Evolutionary conservation across 2,329 filamentous ascomycete genomes (phyloP).

Genomic region (Colletotrichum australisinense): DNA sequence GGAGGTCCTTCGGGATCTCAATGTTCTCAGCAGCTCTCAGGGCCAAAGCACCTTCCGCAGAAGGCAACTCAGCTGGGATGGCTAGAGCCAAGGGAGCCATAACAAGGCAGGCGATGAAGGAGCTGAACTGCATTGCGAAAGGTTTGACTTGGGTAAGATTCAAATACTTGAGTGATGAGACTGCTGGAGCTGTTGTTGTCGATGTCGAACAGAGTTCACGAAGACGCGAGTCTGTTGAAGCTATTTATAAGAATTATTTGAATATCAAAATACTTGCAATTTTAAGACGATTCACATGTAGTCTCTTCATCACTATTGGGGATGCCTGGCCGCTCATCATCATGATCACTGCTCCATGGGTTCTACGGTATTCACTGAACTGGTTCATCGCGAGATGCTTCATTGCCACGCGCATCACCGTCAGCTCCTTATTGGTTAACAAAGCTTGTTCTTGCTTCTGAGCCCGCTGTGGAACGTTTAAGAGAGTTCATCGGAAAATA

Average conservation of each 20-base stretch:
- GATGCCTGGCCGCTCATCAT: too few relatives aligned
- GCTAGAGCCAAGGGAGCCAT: constrained; percentile 4
- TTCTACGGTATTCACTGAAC: too few relatives aligned
- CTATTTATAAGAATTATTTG: not conserved
- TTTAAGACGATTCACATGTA: too few relatives aligned
- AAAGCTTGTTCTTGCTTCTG: not conserved
- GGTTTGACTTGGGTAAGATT: not conserved
- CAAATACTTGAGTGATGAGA: not conserved
- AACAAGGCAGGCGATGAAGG: not conserved
- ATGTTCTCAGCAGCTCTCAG: not conserved
- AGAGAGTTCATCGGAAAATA: not conserved
- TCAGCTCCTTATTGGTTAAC: not conserved
- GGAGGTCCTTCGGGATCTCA: constrained; percentile 11
- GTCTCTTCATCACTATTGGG: too few relatives aligned
- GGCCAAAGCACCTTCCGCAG: not conserved
- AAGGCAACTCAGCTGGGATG: not conserved
- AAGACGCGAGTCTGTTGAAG: not conserved
- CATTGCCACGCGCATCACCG: not conserved
- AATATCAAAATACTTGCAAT: not conserved
- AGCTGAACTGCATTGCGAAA: not conserved
- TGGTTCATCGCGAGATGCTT: too few relatives aligned
- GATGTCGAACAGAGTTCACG: not conserved
- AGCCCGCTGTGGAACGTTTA: not conserved
- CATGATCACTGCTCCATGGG: too few relatives aligned
- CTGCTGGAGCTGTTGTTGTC: not conserved